Evolutionary conservation across 768 basidiomycete species (phyloP).

Genomic region (Mycena venus): DNA sequence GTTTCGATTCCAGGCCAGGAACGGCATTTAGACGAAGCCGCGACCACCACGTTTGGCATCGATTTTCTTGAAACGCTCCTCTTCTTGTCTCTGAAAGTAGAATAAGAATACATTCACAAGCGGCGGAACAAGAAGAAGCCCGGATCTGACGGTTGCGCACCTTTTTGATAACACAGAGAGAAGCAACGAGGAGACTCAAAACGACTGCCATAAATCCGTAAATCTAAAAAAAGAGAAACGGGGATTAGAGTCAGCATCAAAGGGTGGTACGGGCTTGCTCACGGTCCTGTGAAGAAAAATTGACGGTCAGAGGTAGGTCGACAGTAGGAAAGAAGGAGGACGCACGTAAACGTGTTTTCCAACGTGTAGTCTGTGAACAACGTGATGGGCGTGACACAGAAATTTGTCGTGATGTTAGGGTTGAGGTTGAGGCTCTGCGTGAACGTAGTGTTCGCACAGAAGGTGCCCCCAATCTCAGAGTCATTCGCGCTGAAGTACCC

Average conservation of each 20-base stretch:
- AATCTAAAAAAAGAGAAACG: slow-evolving; percentile 57
- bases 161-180: slow-evolving; percentile 89
- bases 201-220: slow-evolving; percentile 91
- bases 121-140: neutral
- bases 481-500: slow-evolving; percentile 84
- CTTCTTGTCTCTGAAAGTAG: slow-evolving; percentile 74
- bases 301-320: slow-evolving; percentile 5
- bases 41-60: slow-evolving; percentile 89
- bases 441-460: slow-evolving; percentile 55
- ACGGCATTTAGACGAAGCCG: slow-evolving; percentile 78
- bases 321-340: slow-evolving; percentile 32
- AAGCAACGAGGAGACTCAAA: slow-evolving; percentile 80
- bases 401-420: slow-evolving; percentile 57
- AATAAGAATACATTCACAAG: neutral
- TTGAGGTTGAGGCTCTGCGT: slow-evolving; percentile 43
- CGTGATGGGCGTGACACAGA: slow-evolving; percentile 83
- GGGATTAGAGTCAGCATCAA: neutral
- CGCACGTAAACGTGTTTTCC: slow-evolving; percentile 88
- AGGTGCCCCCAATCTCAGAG: slow-evolving; percentile 70
- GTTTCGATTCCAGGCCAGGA: neutral
- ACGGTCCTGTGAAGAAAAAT: slow-evolving; percentile 60
- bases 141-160: slow-evolving; percentile 44
- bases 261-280: slow-evolving; percentile 30
- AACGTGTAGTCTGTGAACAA: slow-evolving; percentile 77
- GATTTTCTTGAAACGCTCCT: slow-evolving; percentile 89